Base-by-base conservation (phyloP, 495 filamentous ascomycete genomes). In the Aspergillus sclerotiicarbonarius region DNA sequence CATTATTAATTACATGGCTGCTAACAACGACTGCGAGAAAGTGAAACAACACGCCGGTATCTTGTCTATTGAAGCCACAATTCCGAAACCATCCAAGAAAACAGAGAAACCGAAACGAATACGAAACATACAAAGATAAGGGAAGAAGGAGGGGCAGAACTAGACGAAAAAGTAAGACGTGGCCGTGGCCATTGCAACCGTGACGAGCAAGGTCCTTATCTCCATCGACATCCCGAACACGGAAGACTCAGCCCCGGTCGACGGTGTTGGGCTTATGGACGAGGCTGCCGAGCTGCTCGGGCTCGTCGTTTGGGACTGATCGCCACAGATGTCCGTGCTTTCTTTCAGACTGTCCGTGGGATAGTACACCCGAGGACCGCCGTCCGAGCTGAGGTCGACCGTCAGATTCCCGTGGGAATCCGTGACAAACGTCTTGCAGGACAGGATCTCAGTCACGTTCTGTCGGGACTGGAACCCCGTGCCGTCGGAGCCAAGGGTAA, bases 381-480 rank as follows among this genome's bases (percentile, higher is more conserved):
- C 47, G 13, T 50, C 47, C 47, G 47, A 50, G 47, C 47, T 50
- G 25, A 50, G 47, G 25, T 50, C 47, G 16, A 50, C 47, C 3
- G 47, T 16, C 13, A 50, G 47, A 32, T 50, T 50, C 1, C 47
- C 47, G 10, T 13, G 12, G 10, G 20, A 4, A 32, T 50, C 47
- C 8, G 47, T 50, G 47, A 50, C 47, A 10, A 33, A 50, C n/a
- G 47, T 50, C 31, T 31, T 50, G 47, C 47, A 50, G 16, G 47
- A 50, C 47, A 50, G 13, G 25, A 50, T 50, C 25, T 50, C 47
- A 7, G 47, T 50, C 25, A 50, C 47, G 21, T 50, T 50, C 47
- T 50, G 47, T 32, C 29, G 29, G 29, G 47, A 50, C 8, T 50
- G 47, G 47, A 50, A 50, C 1, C 47, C 47, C 1, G 47, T 50